Conservation (phyloP, 495 filamentous ascomycete species). For the Lophium mytilinum region DNA sequence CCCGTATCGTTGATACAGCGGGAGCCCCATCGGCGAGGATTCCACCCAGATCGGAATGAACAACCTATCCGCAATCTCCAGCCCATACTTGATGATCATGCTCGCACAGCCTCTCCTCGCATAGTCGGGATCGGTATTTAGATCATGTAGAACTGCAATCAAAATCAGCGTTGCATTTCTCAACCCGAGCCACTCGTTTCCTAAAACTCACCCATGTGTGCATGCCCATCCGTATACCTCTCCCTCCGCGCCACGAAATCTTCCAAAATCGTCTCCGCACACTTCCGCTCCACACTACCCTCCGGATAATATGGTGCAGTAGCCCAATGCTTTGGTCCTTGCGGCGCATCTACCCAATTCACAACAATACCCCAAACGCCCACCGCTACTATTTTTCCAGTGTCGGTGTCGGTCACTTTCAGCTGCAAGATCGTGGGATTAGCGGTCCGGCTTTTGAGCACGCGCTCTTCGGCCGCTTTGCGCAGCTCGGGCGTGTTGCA, state of each 20-base stretch:
- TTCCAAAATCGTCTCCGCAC: not conserved
- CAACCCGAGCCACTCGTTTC: not conserved
- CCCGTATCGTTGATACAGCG: not conserved
- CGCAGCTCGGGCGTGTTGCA: no score
- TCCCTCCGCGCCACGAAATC: not conserved
- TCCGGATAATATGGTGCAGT: not conserved
- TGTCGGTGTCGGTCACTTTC: not conserved
- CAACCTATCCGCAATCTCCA: not conserved
- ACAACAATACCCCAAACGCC: not conserved
- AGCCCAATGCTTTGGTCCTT: not conserved
- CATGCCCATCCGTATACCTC: not conserved
- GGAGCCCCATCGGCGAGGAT: not conserved
- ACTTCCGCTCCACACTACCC: not conserved
- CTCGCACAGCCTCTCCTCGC: not conserved
- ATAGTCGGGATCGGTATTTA: not conserved
- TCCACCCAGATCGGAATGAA: not conserved
- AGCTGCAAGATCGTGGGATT: not conserved
- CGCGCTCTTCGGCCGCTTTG: no score
- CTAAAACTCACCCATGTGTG: not conserved
- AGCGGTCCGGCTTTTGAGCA: no score
- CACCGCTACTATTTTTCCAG: not conserved
- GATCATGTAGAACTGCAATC: not conserved
- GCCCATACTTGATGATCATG: not conserved
- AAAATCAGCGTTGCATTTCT: not conserved
- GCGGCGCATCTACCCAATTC: not conserved